phyloP scores from a whole-genome alignment of 1,284 basidiomycete genomes.

The Sporisorium scitamineum region DNA sequence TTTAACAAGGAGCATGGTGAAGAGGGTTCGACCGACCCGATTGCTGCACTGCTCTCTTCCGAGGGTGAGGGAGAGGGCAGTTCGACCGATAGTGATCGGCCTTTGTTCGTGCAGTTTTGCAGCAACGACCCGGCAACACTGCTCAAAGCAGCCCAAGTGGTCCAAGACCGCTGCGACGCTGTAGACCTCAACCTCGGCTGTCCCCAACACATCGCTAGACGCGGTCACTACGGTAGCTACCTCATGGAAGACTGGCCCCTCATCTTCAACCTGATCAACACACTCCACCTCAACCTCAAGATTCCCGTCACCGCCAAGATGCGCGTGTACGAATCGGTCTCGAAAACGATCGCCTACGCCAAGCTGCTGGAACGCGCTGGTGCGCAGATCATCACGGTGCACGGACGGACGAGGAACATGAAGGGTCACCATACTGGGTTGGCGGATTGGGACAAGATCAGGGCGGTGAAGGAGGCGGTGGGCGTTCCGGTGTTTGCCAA shows the following conservation, averaged over 20 bases:
- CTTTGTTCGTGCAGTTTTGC: constrained; percentile 91
- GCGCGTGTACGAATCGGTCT: constrained; percentile 85
- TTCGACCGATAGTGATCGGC: constrained; percentile 76
- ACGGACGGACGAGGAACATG: constrained; percentile 90
- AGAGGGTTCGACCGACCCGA: constrained; percentile 42
- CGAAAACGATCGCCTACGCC: constrained; percentile 92
- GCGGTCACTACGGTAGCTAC: constrained; percentile 89
- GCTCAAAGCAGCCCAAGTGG: constrained; percentile 56
- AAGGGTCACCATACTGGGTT: constrained; percentile 82
- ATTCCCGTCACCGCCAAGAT: constrained; percentile 97
- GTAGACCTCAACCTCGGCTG: constrained; percentile 92
- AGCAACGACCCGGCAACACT: constrained; percentile 86
- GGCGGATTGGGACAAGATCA: constrained; percentile 85
- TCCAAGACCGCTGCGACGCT: constrained; percentile 75
- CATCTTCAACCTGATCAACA: constrained; percentile 65
- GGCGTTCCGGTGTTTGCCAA: constrained; percentile 95
- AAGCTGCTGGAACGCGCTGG: constrained; percentile 94
- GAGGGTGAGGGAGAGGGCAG: constrained; percentile 13
- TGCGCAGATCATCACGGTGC: constrained; percentile 93
- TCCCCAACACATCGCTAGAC: constrained; percentile 92
- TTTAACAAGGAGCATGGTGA: constrained; percentile 56
- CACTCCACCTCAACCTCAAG: constrained; percentile 79
- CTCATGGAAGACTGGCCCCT: constrained; percentile 94
- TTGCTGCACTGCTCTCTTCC: constrained; percentile 11
- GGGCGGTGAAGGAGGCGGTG: constrained; percentile 86